Evolutionary conservation across 2,329 filamentous ascomycete species (phyloP), one percentile per base, ranked within the genome.

Genomic region (Colletotrichum ledebouriae): DNA sequence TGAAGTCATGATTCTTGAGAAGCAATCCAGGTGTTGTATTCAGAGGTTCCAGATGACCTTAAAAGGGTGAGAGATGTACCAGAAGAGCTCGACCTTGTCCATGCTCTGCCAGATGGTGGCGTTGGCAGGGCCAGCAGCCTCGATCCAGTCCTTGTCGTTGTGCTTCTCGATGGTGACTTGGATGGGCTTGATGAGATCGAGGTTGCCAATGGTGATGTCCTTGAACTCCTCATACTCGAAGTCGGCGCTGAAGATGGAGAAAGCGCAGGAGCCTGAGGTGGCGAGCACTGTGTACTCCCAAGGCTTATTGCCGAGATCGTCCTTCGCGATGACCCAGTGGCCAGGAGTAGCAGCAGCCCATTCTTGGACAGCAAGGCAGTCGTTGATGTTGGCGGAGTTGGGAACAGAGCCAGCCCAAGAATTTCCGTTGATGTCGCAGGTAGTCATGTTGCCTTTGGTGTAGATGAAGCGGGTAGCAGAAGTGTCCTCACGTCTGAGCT

Each of bases 291-390:
- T 11, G 17, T 46, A 33, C 33, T 20, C 29, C 29, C 29, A 29
- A 29, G 29, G 25, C 41, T 33, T 33, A 33, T 25, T 20, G 44
- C 49, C 42, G 10, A 63, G 13, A n/a, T 59, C 15, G 4, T 13
- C 22, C 44, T 42, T 63, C 7, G 61, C 47, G 33, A 63, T 33
- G 20, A 37, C 34, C 29, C 41, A 63, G 53, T 63, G 34, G 42
- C 61, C 61, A 20, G 61, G 39, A 25, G 58, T 63, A 11, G 61
- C 33, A 15, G 33, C 53, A 10, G 42, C 53, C 61, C 61, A 63
- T 10, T 63, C 42, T 13, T 57, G 34, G 15, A 63, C 33, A 20
- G 33, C 50, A 15, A 37, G 15, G 33, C 50, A 55, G 33, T 55
- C 50, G 47, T 50, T 29, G 47, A 29, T 29, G 11, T 29, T 20